Evolutionary conservation across 192 early-diverging fungal species (phyloP).

Genomic region (Haplosporangium gracile): DNA sequence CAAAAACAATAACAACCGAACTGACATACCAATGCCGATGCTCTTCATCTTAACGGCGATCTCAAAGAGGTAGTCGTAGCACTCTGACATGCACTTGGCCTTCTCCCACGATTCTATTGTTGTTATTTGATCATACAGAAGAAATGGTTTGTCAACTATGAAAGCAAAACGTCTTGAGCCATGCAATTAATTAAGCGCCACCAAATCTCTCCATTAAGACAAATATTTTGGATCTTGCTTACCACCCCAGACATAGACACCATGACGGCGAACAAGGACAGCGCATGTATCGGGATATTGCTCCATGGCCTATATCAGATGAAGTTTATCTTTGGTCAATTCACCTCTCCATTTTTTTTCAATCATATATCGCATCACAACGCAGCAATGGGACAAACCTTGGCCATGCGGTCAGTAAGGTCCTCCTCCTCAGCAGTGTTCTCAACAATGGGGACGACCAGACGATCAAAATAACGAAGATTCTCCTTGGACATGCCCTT

Average conservation of each 20-base stretch:
- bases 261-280: slow-evolving; percentile 94
- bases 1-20: too few relatives aligned
- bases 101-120: slow-evolving; percentile 89
- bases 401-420: slow-evolving; percentile 86
- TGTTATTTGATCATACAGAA: not conserved
- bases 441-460: slow-evolving; percentile 95
- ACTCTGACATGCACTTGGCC: slow-evolving; percentile 98
- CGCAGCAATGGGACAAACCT: slow-evolving; percentile 51
- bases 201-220: not conserved
- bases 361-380: not conserved
- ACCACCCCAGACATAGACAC: slow-evolving; percentile 98
- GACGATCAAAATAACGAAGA: slow-evolving; percentile 82
- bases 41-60: slow-evolving; percentile 94
- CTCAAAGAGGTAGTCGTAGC: slow-evolving; percentile 99
- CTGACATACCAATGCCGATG: slow-evolving; percentile 78
- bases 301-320: slow-evolving; percentile 75
- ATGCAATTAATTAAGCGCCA: not conserved
- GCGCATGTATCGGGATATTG: slow-evolving; percentile 92
- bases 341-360: not conserved
- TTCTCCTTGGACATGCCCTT: slow-evolving; percentile 75
- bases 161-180: not conserved
- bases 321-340: not conserved
- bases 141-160: not conserved
- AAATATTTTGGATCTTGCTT: not conserved
- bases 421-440: slow-evolving; percentile 96